Base-by-base conservation (phyloP, 2,329 filamentous ascomycete species). In the Pyrenophora tritici-repentis region DNA sequence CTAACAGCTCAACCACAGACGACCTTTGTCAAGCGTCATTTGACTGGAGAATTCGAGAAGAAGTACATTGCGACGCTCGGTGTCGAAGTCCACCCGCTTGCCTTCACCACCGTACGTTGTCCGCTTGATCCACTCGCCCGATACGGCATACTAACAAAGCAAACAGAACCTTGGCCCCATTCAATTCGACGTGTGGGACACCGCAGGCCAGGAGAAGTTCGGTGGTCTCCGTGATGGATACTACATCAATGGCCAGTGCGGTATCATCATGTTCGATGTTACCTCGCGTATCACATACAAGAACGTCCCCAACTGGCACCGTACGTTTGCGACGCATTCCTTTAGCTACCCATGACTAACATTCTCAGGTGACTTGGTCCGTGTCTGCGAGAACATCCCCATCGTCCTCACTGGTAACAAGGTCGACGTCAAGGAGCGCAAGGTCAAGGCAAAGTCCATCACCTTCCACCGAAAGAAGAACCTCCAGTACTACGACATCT, bases 381-480 rank as follows among this genome's bases (percentile, higher is more conserved):
- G 93, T 80, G 93, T 99, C 73, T 97, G 93, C 83, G 93, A 99
- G 86, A 96, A 94, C 83, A 94, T 99, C 73, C 93, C 93, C 68
- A 97, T 99, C 73, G 94, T 97, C 71, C 89, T 99, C 63, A 91
- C 87, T 78, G 93, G 93, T 74, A 99, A 99, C 90, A 99, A 99
- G 86, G 93, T 99, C 78, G 93, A 99, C 74, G 94, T 99, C 63
- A 99, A 99, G 89, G 94, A 99, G 86, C 91, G 94, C 79, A 99
- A 99, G 83, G 94, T 99, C 76, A 99, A 99, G 88, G 94, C 94
- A 75, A 99, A 99, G 90, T 95, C 93, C 76, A 99, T 99, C 81
- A 99, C 94, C 66, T 99, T 99, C 90, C 94, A 99, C 86, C 91
- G 94, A 81, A 99, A 99, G 90, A 99, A 99, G 88, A 99, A 97